Evolutionary conservation across 257 asterid species (phyloP).

Genomic region (Osmanthus fragrans): DNA sequence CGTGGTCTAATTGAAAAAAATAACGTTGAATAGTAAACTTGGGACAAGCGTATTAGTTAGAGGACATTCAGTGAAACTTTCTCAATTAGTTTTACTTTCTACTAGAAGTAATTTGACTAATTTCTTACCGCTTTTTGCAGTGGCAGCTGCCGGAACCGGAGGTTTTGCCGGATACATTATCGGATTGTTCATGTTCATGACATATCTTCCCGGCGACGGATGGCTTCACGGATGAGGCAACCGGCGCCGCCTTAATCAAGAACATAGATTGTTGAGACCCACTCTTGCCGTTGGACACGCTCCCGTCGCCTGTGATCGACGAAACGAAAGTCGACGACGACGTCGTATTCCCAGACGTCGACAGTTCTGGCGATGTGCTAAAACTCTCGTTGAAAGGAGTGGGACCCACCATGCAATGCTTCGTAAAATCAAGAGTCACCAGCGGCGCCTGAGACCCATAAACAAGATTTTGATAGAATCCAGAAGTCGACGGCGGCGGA

Average conservation of each 20-base stretch:
- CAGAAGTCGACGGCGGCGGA: constrained; percentile 21
- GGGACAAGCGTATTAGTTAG: too few relatives aligned
- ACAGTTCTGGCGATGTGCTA: constrained; percentile 4
- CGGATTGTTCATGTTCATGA: constrained; percentile 64
- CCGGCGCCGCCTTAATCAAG: constrained; percentile 30
- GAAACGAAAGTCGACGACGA: constrained; percentile 34
- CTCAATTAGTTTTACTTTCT: too few relatives aligned
- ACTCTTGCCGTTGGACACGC: constrained; percentile 63
- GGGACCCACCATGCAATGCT: too few relatives aligned
- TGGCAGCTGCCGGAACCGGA: constrained; percentile 42
- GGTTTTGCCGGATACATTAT: constrained; percentile 41
- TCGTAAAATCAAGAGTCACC: too few relatives aligned
- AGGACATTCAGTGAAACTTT: too few relatives aligned
- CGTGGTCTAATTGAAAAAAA: too few relatives aligned
- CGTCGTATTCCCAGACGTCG: constrained; percentile 54
- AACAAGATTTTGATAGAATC: constrained; percentile 8
- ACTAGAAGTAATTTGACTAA: too few relatives aligned
- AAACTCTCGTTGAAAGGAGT: background rate
- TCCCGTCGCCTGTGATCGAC: constrained; percentile 79
- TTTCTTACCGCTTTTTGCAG: constrained; percentile 66
- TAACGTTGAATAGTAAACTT: too few relatives aligned
- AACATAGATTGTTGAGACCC: constrained; percentile 43
- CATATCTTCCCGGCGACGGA: constrained; percentile 64
- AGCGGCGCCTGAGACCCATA: constrained; percentile 5
- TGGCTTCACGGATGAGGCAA: constrained; percentile 52